phyloP scores from a whole-genome alignment of 2,329 filamentous ascomycete genomes.

The Fusarium ramigenum region DNA sequence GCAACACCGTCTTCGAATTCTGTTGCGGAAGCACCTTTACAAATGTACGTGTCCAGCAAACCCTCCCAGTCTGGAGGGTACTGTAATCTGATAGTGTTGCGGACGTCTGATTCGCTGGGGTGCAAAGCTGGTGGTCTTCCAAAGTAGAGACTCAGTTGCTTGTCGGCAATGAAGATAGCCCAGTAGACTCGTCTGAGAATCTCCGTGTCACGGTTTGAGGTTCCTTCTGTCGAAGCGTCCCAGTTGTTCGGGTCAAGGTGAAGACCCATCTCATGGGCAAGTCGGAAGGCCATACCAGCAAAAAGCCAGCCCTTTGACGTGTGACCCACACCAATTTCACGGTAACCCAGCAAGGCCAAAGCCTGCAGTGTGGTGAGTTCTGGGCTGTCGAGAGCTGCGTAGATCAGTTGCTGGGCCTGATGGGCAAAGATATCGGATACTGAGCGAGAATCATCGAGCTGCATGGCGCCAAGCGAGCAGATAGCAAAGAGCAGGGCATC shows the following conservation, averaged over 20 bases:
- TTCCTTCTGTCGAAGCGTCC: constrained; percentile 50
- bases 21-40: constrained; percentile 53
- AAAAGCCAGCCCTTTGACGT: constrained; percentile 62
- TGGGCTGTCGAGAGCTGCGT: constrained; percentile 55
- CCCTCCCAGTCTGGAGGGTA: constrained; percentile 60
- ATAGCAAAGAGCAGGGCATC: constrained; percentile 59
- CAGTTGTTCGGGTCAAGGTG: constrained; percentile 62
- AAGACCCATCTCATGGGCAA: constrained; percentile 62
- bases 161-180: constrained; percentile 60
- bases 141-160: constrained; percentile 62
- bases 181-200: constrained; percentile 60
- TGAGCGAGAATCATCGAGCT: constrained; percentile 52
- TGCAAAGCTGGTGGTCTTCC: constrained; percentile 60
- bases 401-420: constrained; percentile 57
- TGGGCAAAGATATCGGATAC: constrained; percentile 56
- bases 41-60: constrained; percentile 59
- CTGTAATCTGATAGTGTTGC: constrained; percentile 58
- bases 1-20: constrained; percentile 58
- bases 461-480: constrained; percentile 59
- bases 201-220: constrained; percentile 53
- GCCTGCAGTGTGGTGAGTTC: constrained; percentile 59
- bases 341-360: constrained; percentile 56
- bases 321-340: constrained; percentile 58
- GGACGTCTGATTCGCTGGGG: constrained; percentile 59
- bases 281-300: constrained; percentile 61